Evolutionary conservation across 2,329 filamentous ascomycete species (phyloP).

Genomic region (Fusarium solani-melongenae): DNA sequence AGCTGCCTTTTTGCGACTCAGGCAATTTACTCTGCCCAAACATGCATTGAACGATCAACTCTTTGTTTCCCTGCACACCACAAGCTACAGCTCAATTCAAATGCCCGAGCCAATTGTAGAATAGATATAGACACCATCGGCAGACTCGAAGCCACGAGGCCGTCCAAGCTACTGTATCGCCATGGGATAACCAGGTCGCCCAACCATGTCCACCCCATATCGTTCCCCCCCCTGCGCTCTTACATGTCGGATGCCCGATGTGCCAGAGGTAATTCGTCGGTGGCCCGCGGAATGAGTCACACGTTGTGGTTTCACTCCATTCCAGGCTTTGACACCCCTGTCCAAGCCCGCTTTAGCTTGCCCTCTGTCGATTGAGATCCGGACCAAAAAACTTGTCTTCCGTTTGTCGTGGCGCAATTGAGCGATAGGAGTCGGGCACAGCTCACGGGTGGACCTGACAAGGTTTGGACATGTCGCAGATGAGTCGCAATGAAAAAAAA

Average conservation of each 20-base stretch:
- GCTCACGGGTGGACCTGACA: neutral
- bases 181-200: constrained; percentile 17
- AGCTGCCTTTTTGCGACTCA: constrained; percentile 30
- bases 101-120: constrained; percentile 17
- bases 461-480: neutral
- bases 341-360: constrained; percentile 34
- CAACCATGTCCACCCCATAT: constrained; percentile 16
- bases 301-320: constrained; percentile 43
- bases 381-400: constrained; percentile 28
- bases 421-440: constrained; percentile 17
- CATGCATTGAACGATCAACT: constrained; percentile 1
- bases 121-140: neutral
- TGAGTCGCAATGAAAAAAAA: constrained; percentile 1
- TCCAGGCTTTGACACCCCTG: constrained; percentile 41
- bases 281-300: constrained; percentile 43
- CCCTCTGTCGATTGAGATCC: constrained; percentile 25
- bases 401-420: constrained; percentile 27
- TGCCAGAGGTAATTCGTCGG: constrained; percentile 37
- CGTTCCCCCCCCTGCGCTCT: constrained; percentile 24
- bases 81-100: constrained; percentile 20
- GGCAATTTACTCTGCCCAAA: constrained; percentile 14
- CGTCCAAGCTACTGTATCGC: constrained; percentile 8
- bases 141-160: constrained; percentile 26
- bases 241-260: constrained; percentile 31
- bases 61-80: constrained; percentile 2